Conservation (phyloP, 306 rosid genomes). For the Begonia loranthoides region DNA sequence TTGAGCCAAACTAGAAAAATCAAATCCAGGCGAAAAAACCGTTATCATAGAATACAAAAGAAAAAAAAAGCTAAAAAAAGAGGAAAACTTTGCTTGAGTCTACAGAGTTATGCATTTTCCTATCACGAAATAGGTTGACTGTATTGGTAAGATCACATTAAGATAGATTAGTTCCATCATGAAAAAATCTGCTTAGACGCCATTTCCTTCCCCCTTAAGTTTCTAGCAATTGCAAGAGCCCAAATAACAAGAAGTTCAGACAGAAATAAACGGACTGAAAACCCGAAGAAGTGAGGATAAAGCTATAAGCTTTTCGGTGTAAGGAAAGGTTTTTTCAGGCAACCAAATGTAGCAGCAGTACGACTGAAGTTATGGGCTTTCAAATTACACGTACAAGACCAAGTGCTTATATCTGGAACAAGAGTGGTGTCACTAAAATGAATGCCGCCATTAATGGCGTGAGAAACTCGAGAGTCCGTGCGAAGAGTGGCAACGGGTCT, state of each 20-base stretch:
- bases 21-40: too few species aligned
- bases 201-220: not conserved
- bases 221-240: not conserved
- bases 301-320: not conserved
- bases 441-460: constrained; percentile 12
- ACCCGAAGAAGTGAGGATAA: too few species aligned
- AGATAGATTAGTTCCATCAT: too few species aligned
- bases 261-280: not conserved
- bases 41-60: too few species aligned
- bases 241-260: not conserved
- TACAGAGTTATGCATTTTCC: too few species aligned
- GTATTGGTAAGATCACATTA: too few species aligned
- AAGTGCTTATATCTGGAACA: constrained; percentile 41
- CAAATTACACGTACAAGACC: not conserved
- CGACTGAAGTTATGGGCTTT: constrained; percentile 3
- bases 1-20: too few species aligned
- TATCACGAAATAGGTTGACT: too few species aligned
- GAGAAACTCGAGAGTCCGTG: constrained; percentile 19
- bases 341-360: too few species aligned
- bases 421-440: constrained; percentile 33
- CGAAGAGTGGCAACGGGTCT: constrained; percentile 15
- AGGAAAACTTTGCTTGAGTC: too few species aligned
- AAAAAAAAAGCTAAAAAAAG: too few species aligned
- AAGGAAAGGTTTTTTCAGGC: not conserved
- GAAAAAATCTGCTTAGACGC: too few species aligned